A percentile compares a stretch with the other conserved stretches of the same genome.
Evolutionary conservation across 2,329 filamentous ascomycete genomes (phyloP).

Genomic region (Pseudonectria foliicola): DNA sequence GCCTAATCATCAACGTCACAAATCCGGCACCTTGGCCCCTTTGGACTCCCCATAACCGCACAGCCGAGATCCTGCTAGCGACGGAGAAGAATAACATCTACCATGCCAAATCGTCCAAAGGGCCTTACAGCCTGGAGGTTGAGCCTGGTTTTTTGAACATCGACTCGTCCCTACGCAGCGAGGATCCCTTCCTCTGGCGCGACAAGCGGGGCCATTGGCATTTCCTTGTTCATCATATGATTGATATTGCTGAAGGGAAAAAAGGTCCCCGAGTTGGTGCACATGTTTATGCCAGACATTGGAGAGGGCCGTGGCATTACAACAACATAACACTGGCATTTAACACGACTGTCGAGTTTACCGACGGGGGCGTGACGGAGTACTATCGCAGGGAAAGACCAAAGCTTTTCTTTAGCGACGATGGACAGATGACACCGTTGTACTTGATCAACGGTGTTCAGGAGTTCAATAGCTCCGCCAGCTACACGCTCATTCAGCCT

Average conservation of each 20-base stretch:
- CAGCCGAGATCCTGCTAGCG: slow-evolving; percentile 23
- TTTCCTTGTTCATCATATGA: neutral
- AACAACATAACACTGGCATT: slow-evolving; percentile 1
- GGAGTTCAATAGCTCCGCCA: slow-evolving; percentile 21
- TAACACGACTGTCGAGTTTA: slow-evolving; percentile 6
- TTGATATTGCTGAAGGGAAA: neutral
- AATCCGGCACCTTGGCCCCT: slow-evolving; percentile 32
- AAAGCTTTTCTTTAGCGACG: slow-evolving; percentile 38
- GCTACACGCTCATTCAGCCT: neutral
- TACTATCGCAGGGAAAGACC: slow-evolving; percentile 36
- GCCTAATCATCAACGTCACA: slow-evolving; percentile 16
- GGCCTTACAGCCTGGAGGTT: slow-evolving; percentile 24
- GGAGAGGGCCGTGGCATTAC: neutral
- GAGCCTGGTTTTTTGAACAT: neutral
- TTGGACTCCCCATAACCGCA: slow-evolving; percentile 21
- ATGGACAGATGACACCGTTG: slow-evolving; percentile 34
- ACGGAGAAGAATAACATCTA: slow-evolving; percentile 32
- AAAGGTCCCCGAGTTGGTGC: neutral
- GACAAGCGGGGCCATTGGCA: neutral
- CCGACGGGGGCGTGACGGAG: slow-evolving; percentile 28
- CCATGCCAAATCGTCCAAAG: slow-evolving; percentile 18
- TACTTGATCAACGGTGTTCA: slow-evolving; percentile 38
- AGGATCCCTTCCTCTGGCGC: neutral
- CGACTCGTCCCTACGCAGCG: neutral
- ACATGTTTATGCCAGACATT: neutral